Evolutionary conservation across 345 rosid species (phyloP).

Genomic region (Camelina neglecta): DNA sequence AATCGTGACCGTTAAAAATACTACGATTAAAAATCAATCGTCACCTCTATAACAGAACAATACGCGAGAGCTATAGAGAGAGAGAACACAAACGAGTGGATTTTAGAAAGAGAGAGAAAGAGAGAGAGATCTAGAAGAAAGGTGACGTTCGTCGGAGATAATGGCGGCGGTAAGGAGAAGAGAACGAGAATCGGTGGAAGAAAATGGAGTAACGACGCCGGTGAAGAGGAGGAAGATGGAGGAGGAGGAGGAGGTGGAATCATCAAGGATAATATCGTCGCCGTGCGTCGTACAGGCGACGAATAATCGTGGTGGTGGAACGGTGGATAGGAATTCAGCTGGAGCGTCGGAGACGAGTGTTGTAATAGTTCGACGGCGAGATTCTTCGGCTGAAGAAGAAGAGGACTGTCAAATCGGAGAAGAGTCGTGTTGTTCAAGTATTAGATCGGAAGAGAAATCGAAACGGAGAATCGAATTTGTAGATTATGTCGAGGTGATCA

Average conservation of each 20-base stretch:
- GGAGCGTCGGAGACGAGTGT: conserved; percentile 40
- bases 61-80: conserved; percentile 16
- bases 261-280: conserved; percentile 31
- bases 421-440: conserved; percentile 26
- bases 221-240: conserved; percentile 39
- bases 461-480: conserved; percentile 38
- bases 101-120: background rate
- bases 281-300: conserved; percentile 41
- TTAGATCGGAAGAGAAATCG: conserved; percentile 32
- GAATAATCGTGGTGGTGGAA: conserved; percentile 20
- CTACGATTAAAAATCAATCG: background rate
- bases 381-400: conserved; percentile 5
- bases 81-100: background rate
- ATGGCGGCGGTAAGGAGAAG: conserved; percentile 44
- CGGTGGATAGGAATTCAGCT: conserved; percentile 26
- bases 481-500: conserved; percentile 11
- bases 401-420: too few species aligned
- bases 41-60: conserved; percentile 35
- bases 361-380: conserved; percentile 29
- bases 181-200: conserved; percentile 32
- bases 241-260: conserved; percentile 37
- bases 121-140: conserved; percentile 18
- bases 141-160: conserved; percentile 33
- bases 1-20: conserved; percentile 34
- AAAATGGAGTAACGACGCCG: background rate